Percentiles rank a stretch among this genome's conserved stretches.
Conservation (phyloP, 2,329 filamentous ascomycete genomes). For the Anthostomella pinea region DNA sequence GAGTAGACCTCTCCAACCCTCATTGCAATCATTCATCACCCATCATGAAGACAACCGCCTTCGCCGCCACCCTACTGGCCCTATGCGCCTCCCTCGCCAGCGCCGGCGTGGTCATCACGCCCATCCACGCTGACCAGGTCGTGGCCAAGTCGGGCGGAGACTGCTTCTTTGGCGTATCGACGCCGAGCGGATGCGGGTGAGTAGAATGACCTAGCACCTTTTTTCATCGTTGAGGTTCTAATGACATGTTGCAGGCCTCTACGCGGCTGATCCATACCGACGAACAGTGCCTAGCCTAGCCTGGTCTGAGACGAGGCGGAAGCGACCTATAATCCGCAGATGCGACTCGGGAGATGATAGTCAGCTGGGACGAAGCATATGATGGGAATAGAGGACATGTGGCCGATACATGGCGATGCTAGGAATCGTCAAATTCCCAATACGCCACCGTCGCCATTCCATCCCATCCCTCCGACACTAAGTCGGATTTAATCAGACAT, state of each 20-base stretch:
- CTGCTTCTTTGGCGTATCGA: slow-evolving; percentile 55
- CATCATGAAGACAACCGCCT: slow-evolving; percentile 40
- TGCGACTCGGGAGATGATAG: too few relatives aligned
- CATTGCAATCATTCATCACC: background rate
- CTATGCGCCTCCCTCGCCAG: slow-evolving; percentile 44
- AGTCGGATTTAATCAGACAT: too few relatives aligned
- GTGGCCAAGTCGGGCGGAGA: slow-evolving; percentile 47
- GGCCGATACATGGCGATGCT: too few relatives aligned
- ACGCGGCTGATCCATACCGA: background rate
- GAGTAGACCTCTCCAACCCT: too few relatives aligned
- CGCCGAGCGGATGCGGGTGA: slow-evolving; percentile 57
- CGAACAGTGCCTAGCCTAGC: too few relatives aligned
- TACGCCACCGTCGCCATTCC: too few relatives aligned
- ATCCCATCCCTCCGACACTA: too few relatives aligned
- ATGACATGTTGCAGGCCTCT: background rate
- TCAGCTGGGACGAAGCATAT: too few relatives aligned
- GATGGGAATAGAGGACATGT: too few relatives aligned
- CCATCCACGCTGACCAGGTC: slow-evolving; percentile 49
- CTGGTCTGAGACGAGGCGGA: too few relatives aligned
- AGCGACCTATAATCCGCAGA: too few relatives aligned
- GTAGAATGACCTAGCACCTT: slow-evolving; percentile 21
- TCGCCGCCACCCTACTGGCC: slow-evolving; percentile 40
- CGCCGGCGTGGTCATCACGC: slow-evolving; percentile 55
- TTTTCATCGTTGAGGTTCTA: background rate
- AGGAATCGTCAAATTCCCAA: too few relatives aligned